phyloP scores from a whole-genome alignment of 257 asterid species.

The Nicotiana paniculata region DNA sequence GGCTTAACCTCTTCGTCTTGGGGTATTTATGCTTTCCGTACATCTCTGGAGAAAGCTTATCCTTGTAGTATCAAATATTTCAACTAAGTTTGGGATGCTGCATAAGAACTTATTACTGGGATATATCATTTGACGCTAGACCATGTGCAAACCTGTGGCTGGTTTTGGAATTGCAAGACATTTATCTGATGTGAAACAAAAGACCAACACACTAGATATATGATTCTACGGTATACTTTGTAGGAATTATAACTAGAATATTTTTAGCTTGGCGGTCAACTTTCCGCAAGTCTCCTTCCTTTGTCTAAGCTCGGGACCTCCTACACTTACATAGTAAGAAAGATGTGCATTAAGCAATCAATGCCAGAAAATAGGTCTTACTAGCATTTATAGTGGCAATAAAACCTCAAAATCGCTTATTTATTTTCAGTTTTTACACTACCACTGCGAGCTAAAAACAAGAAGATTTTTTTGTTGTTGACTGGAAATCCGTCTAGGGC shows the following conservation, averaged over 20 bases:
- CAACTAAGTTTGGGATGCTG: not conserved
- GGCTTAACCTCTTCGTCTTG: not conserved
- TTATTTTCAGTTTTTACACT: too few species aligned
- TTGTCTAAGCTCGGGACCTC: not conserved
- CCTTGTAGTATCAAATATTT: not conserved
- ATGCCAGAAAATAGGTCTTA: not conserved
- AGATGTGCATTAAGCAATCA: not conserved
- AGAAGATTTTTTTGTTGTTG: not conserved
- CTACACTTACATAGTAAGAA: not conserved
- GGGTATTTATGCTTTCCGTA: not conserved
- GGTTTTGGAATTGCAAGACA: not conserved
- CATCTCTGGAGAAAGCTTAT: not conserved
- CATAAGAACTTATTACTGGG: not conserved
- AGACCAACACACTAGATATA: not conserved
- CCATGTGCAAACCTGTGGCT: not conserved
- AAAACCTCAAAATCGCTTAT: not conserved
- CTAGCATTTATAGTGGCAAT: not conserved
- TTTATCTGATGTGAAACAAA: not conserved
- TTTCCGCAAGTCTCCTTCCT: not conserved
- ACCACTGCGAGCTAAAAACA: not conserved
- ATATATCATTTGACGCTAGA: not conserved
- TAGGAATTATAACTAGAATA: not conserved
- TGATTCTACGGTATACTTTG: not conserved
- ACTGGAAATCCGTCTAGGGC: too few species aligned
- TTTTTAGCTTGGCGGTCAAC: not conserved